A percentile compares a stretch with the other conserved stretches of the same genome.
Conservation (phyloP, 306 rosid genomes). For the Canavalia gladiata region DNA sequence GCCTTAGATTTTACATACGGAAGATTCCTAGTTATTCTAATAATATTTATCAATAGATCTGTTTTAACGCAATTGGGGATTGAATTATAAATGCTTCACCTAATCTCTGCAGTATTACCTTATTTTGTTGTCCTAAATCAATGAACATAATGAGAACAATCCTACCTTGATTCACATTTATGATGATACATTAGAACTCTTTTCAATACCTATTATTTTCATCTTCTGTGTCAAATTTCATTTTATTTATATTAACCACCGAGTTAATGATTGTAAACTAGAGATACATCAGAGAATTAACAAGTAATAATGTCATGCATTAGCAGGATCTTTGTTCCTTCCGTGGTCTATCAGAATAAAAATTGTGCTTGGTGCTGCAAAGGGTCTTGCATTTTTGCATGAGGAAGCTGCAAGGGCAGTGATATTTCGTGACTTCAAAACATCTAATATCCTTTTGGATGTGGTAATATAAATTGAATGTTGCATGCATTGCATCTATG, state of each 20-base stretch:
- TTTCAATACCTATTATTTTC: not conserved
- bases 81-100: not conserved
- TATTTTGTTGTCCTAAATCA: not conserved
- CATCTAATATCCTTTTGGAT: conserved; percentile 72
- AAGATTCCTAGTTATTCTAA: not conserved
- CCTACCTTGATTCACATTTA: not conserved
- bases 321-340: conserved; percentile 52
- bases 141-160: not conserved
- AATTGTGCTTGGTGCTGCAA: conserved; percentile 71
- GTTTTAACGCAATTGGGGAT: not conserved
- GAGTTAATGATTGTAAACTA: not conserved
- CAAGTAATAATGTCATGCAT: not conserved
- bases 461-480: conserved; percentile 49
- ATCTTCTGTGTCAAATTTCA: not conserved
- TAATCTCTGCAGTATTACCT: not conserved
- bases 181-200: not conserved
- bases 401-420: conserved; percentile 66
- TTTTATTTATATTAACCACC: not conserved
- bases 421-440: conserved; percentile 73
- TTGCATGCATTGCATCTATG: not conserved
- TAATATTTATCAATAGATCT: not conserved
- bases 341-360: conserved; percentile 71
- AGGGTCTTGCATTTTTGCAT: conserved; percentile 77
- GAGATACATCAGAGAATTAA: not conserved
- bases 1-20: not conserved